Evolutionary conservation across 257 asterid species (phyloP), one percentile per base, ranked within the genome.

Genomic region (Solanum chmielewskii): DNA sequence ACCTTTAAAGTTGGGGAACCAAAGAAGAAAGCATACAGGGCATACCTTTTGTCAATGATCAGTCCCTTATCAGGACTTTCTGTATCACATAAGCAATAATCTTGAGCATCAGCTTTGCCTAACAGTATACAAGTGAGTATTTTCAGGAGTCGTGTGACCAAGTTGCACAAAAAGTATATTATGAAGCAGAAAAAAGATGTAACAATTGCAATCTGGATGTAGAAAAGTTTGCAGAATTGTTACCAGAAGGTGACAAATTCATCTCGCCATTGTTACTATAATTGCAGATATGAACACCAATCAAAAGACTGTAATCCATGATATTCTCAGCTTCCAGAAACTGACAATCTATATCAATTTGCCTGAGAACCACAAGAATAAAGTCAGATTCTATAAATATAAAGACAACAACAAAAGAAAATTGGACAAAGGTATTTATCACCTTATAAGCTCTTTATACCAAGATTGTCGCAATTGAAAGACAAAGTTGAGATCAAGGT

Each of bases 221-320:
- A 12, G 16, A 2, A 10, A 77, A 33, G 56, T 21, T 75, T 83
- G 87, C 86, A 39, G 77, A 88, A 62, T 15, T 9, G 47, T 84
- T 83, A 78, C 85, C 87, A 41, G 60, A 42, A 39, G 52, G 66
- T 29, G 75, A 86, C 11, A 59, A 31, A 66, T 80, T 71, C 47
- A 84, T 71, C 80, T 27, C 84, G 49, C 27, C 29, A 3, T 60
- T 33, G 88, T 29, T 73, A 52, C 27, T 62, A 86, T 87, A 92
- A 88, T 93, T 94, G 71, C 96, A 96, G 86, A 95, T 94, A 91
- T 95, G 98, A 89, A 95, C 92, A 66, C 98, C 98, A 39, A 94
- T 93, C 87, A 95, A 90, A 86, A 95, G 98, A 92, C 98, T 95
- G 87, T 95, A 95, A 91, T 95, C 98, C 98, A 95, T 95, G 37